Conservation (phyloP, 1,284 basidiomycete species). For the Trametes pubescens region DNA sequence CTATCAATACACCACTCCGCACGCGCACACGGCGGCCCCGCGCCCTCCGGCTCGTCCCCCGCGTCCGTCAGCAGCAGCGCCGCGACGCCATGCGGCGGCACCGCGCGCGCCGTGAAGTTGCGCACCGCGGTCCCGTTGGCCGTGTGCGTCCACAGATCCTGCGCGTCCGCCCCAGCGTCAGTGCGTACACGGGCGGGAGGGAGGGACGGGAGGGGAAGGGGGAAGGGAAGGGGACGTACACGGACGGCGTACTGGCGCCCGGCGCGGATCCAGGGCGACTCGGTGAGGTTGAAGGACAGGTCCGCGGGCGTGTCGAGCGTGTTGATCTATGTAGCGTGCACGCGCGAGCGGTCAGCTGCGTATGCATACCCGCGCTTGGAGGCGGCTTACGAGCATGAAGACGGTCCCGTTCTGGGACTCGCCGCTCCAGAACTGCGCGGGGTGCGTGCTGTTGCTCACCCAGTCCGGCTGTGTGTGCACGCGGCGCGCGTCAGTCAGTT, state of each 20-base stretch:
- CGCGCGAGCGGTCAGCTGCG: background rate
- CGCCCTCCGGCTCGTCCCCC: slow-evolving; percentile 67
- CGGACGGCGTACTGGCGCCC: slow-evolving; percentile 68
- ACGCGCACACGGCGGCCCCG: slow-evolving; percentile 41
- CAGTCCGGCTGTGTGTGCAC: slow-evolving; percentile 51
- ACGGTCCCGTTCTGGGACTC: slow-evolving; percentile 56
- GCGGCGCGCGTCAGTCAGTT: slow-evolving; percentile 1
- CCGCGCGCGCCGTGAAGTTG: slow-evolving; percentile 62
- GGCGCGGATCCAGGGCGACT: slow-evolving; percentile 75
- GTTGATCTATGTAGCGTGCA: too few species aligned
- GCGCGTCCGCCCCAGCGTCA: background rate
- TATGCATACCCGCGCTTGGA: too few species aligned
- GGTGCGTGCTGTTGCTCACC: slow-evolving; percentile 53
- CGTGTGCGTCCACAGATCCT: slow-evolving; percentile 77
- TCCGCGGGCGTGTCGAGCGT: slow-evolving; percentile 58
- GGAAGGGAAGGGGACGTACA: slow-evolving; percentile 45
- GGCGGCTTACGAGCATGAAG: slow-evolving; percentile 53
- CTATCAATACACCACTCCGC: slow-evolving; percentile 38
- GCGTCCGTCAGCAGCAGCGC: slow-evolving; percentile 70
- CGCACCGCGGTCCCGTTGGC: slow-evolving; percentile 72
- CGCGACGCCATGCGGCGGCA: slow-evolving; percentile 75
- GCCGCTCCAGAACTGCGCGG: slow-evolving; percentile 64
- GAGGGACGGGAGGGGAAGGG: background rate
- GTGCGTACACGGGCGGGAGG: background rate
- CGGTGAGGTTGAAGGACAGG: slow-evolving; percentile 70